These are phyloP conservation scores for Kurtzmaniella natalensis DNA, from an alignment of 1,139 yeast genomes.

Conservation along the genomic window DNA sequence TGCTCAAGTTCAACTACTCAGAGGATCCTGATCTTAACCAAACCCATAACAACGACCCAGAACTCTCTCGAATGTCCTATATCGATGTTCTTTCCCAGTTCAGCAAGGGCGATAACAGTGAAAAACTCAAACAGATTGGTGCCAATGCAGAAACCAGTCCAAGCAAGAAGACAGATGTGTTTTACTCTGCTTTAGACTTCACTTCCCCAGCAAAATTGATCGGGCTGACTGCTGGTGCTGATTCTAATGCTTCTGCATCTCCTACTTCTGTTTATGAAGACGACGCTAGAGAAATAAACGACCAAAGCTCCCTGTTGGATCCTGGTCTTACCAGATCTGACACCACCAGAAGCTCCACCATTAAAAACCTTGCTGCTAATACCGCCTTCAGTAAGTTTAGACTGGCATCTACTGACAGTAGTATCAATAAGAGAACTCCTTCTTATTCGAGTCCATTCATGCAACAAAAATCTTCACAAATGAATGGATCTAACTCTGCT, in stretches of 20 bases:
- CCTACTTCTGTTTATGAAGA: not conserved
- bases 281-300: constrained; percentile 3
- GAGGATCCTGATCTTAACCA: not conserved
- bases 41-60: not conserved
- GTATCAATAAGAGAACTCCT: constrained; percentile 1
- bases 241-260: constrained; percentile 1
- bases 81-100: constrained; percentile 1
- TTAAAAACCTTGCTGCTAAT: constrained; percentile 33
- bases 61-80: not conserved
- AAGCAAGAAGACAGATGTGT: constrained; percentile 18
- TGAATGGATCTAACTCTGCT: constrained; percentile 4
- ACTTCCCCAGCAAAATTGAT: not conserved
- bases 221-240: too few species aligned
- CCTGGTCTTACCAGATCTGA: constrained; percentile 6
- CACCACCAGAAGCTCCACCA: constrained; percentile 14
- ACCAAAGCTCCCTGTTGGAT: constrained; percentile 2
- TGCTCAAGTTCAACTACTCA: not conserved
- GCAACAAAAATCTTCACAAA: constrained; percentile 2
- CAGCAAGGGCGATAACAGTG: constrained; percentile 7
- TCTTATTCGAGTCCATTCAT: not conserved
- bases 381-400: constrained; percentile 43
- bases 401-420: constrained; percentile 11
- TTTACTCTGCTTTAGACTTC: constrained; percentile 7
- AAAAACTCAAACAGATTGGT: constrained; percentile 7
- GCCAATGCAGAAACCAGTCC: constrained; percentile 13